Percentiles rank a stretch among this genome's conserved stretches.
Conservation (phyloP, 225 moss, liverwort and hornwort species). For the Bryoerythrophyllum caledonicum region DNA sequence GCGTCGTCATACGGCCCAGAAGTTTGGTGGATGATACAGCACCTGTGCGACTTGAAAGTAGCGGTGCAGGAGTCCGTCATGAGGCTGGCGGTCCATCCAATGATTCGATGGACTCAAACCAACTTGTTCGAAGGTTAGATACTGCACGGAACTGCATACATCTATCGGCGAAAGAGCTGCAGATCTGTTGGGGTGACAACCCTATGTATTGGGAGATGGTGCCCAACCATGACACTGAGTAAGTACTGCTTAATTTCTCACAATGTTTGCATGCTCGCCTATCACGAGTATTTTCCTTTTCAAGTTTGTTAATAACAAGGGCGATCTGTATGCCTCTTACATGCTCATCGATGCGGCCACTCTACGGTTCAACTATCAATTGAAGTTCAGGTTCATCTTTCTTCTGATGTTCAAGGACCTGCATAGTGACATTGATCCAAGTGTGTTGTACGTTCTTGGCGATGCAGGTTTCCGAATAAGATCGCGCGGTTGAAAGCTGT, state of each 20-base stretch:
- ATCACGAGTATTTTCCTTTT: not conserved
- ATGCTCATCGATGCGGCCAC: no score
- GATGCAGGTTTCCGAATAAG: constrained; percentile 19
- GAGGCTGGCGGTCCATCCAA: not conserved
- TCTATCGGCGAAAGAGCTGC: not conserved
- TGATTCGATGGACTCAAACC: not conserved
- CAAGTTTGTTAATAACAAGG: no score
- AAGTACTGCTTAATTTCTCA: not conserved
- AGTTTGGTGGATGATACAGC: not conserved
- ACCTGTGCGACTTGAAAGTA: not conserved
- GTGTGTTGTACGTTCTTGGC: not conserved
- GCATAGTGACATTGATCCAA: not conserved
- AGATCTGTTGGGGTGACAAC: not conserved
- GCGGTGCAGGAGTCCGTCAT: not conserved
- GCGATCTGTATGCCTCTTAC: no score
- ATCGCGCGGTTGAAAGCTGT: constrained; percentile 19
- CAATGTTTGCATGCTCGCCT: not conserved
- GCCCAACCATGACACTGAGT: not conserved
- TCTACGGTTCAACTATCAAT: no score
- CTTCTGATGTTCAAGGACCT: no score
- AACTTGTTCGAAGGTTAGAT: no score
- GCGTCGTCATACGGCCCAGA: not conserved
- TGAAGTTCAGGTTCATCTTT: no score
- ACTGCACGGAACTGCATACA: not conserved
- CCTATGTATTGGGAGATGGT: not conserved